phyloP scores from a whole-genome alignment of 2,329 filamentous ascomycete genomes.

The Talaromyces amestolkiae region DNA sequence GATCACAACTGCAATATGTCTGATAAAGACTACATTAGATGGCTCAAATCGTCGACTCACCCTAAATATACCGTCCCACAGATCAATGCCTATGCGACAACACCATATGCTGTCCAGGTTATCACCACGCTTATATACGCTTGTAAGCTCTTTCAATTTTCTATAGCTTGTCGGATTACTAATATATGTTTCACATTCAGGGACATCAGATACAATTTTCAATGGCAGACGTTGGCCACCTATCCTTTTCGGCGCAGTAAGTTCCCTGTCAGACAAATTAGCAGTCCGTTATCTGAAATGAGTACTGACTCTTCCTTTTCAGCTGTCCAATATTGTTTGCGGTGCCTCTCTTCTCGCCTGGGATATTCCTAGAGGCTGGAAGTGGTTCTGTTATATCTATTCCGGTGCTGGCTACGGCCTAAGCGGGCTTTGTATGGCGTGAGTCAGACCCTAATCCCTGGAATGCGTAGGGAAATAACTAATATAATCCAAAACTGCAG shows the following conservation, averaged over 20 bases:
- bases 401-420: slow-evolving; percentile 49
- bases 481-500: slow-evolving; percentile 25
- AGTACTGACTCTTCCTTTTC: slow-evolving; percentile 1
- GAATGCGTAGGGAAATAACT: background rate
- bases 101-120: slow-evolving; percentile 55
- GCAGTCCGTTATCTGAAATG: too few relatives aligned
- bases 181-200: background rate
- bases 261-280: slow-evolving; percentile 48
- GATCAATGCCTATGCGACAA: slow-evolving; percentile 59
- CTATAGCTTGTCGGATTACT: background rate
- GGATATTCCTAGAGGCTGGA: slow-evolving; percentile 55
- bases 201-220: slow-evolving; percentile 62
- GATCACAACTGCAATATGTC: background rate
- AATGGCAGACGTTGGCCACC: slow-evolving; percentile 62
- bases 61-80: slow-evolving; percentile 47
- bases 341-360: slow-evolving; percentile 49
- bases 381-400: slow-evolving; percentile 63
- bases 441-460: slow-evolving; percentile 25
- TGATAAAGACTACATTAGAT: slow-evolving; percentile 22
- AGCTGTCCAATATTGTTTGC: slow-evolving; percentile 42
- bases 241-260: slow-evolving; percentile 56
- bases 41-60: slow-evolving; percentile 41
- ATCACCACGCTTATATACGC: slow-evolving; percentile 62
- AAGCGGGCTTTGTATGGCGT: slow-evolving; percentile 52
- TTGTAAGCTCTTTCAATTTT: slow-evolving; percentile 33